Evolutionary conservation across 1,284 basidiomycete species (phyloP).

Genomic region (Prillingera fragicola): DNA sequence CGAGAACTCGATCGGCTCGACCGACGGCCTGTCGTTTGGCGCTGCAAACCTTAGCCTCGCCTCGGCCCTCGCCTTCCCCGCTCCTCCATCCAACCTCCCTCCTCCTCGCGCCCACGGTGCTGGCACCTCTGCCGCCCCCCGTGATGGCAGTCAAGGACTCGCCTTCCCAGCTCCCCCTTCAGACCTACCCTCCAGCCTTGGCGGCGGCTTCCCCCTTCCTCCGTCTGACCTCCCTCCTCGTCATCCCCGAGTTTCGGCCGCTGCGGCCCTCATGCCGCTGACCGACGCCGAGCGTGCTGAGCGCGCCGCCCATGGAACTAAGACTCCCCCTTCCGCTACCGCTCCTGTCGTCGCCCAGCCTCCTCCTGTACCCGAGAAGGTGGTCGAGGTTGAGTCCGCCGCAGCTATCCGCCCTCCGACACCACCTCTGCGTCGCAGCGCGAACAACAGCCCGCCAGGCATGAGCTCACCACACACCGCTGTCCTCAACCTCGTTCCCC

Average conservation of each 20-base stretch:
- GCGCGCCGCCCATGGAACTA: neutral
- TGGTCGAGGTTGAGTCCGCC: neutral
- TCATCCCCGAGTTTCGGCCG: too few species aligned
- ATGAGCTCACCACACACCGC: neutral
- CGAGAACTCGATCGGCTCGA: too few species aligned
- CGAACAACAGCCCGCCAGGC: too few species aligned
- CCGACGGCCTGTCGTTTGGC: constrained; percentile 1
- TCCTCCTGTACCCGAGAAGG: neutral
- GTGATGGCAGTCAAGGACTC: too few species aligned
- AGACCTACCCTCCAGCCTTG: constrained; percentile 7
- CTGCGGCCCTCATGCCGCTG: neutral
- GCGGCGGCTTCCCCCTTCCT: too few species aligned
- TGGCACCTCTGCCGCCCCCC: too few species aligned
- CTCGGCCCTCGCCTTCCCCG: constrained; percentile 10
- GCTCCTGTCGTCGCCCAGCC: neutral
- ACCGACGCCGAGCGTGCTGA: neutral
- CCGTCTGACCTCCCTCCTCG: too few species aligned
- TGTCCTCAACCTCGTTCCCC: neutral
- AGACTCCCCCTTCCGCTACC: neutral
- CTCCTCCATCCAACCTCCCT: constrained; percentile 14
- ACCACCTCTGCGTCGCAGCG: neutral
- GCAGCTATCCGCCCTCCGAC: neutral
- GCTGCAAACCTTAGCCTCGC: constrained; percentile 4
- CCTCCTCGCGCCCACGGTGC: too few species aligned
- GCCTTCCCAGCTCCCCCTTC: constrained; percentile 15